phyloP scores from a whole-genome alignment of 768 basidiomycete species.

The Trametes cubensis region DNA sequence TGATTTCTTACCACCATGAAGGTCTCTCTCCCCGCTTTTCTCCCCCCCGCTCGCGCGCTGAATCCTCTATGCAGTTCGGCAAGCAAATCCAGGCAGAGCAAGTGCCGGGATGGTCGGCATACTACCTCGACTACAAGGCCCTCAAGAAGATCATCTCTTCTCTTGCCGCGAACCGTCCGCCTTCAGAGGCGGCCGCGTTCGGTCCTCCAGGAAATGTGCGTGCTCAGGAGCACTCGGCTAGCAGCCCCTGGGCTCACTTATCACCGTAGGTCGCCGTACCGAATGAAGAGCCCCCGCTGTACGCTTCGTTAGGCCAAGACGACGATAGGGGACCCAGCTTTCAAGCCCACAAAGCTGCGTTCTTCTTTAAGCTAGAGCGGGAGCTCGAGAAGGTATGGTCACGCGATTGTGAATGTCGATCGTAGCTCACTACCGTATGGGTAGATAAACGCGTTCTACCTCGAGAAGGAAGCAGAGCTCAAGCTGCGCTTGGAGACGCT shows the following conservation, averaged over 20 bases:
- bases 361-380: slow-evolving; percentile 98
- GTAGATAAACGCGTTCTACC: slow-evolving; percentile 97
- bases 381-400: slow-evolving; percentile 85
- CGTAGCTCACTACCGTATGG: slow-evolving; percentile 3
- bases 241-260: slow-evolving; percentile 32
- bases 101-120: slow-evolving; percentile 93
- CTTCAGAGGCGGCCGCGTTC: slow-evolving; percentile 85
- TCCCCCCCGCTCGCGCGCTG: slow-evolving; percentile 16
- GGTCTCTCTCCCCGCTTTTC: slow-evolving; percentile 25
- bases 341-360: slow-evolving; percentile 93
- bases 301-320: slow-evolving; percentile 64
- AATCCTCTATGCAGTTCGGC: slow-evolving; percentile 70
- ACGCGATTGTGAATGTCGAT: slow-evolving; percentile 8
- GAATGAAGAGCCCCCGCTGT: slow-evolving; percentile 57
- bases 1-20: slow-evolving; percentile 33
- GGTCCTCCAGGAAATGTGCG: slow-evolving; percentile 51
- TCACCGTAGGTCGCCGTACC: slow-evolving; percentile 26
- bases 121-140: slow-evolving; percentile 98
- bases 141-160: slow-evolving; percentile 99
- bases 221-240: slow-evolving; percentile 51
- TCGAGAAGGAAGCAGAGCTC: slow-evolving; percentile 95
- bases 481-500: slow-evolving; percentile 90
- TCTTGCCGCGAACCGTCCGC: slow-evolving; percentile 84
- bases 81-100: slow-evolving; percentile 96
- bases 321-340: slow-evolving; percentile 82